Conservation (phyloP, 331 rosid genomes). For the Arachis monticola region DNA sequence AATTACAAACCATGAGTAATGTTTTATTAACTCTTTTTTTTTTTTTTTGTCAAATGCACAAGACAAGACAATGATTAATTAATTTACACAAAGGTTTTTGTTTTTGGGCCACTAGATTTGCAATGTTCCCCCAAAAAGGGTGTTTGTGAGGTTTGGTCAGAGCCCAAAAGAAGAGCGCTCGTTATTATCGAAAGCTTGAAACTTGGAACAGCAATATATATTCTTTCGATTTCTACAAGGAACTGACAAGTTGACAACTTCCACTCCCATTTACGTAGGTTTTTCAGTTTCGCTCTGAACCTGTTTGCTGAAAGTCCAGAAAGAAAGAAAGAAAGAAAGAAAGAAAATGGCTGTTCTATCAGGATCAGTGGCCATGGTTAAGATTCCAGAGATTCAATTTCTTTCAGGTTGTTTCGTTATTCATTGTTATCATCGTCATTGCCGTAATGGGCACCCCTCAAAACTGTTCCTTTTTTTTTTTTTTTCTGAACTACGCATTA, state of each 20-base stretch:
- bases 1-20: too few relatives aligned
- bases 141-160: too few relatives aligned
- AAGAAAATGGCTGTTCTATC: constrained; percentile 55
- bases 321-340: background rate
- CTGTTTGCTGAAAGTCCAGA: background rate
- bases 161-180: background rate
- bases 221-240: background rate
- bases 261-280: background rate
- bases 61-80: too few relatives aligned
- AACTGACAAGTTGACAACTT: background rate
- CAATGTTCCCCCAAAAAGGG: too few relatives aligned
- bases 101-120: too few relatives aligned
- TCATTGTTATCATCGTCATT: background rate
- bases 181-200: constrained; percentile 25
- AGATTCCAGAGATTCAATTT: constrained; percentile 45
- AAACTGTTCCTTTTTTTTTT: background rate
- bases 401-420: constrained; percentile 43
- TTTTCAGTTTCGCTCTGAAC: background rate
- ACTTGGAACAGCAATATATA: background rate
- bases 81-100: too few relatives aligned
- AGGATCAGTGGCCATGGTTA: constrained; percentile 43
- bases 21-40: too few relatives aligned
- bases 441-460: constrained; percentile 1
- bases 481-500: background rate
- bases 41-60: too few relatives aligned